Evolutionary conservation across 2,329 filamentous ascomycete species (phyloP).

Genomic region (Akanthomyces lecanii): DNA sequence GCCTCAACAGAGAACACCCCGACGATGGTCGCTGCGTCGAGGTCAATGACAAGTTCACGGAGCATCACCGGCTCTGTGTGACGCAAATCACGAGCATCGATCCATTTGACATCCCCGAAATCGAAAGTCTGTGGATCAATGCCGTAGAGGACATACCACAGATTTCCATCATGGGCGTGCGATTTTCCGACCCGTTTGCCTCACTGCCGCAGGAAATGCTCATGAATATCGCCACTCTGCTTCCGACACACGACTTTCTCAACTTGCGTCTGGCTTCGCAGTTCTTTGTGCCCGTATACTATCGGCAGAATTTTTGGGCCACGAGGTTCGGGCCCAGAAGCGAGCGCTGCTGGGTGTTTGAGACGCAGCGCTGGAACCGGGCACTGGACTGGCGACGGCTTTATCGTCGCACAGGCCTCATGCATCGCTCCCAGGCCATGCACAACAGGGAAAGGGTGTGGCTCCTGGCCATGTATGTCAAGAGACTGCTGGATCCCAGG

Average conservation of each 20-base stretch:
- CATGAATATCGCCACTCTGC: not conserved
- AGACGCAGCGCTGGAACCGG: not conserved
- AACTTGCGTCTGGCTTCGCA: not conserved
- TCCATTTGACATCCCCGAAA: not conserved
- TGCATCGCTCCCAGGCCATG: not conserved
- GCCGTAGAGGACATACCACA: not conserved
- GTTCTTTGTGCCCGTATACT: not conserved
- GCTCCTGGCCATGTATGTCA: not conserved
- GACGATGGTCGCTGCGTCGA: not conserved
- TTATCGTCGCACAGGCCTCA: not conserved
- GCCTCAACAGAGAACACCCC: not conserved
- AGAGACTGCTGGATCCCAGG: not conserved
- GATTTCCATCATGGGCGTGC: not conserved
- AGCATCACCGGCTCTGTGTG: not conserved
- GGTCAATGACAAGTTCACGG: not conserved
- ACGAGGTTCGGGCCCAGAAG: not conserved
- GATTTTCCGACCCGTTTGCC: not conserved
- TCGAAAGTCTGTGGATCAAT: not conserved
- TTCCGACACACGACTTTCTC: not conserved
- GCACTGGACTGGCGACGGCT: not conserved
- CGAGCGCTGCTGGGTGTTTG: constrained; percentile 1
- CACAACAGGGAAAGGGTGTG: constrained; percentile 6
- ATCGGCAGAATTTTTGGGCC: not conserved
- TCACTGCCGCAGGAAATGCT: not conserved
- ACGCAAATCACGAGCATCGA: not conserved